These are phyloP conservation scores for Hansfordia pulvinata DNA, from an alignment of 2,329 filamentous ascomycete species.

Conservation along the genomic window DNA sequence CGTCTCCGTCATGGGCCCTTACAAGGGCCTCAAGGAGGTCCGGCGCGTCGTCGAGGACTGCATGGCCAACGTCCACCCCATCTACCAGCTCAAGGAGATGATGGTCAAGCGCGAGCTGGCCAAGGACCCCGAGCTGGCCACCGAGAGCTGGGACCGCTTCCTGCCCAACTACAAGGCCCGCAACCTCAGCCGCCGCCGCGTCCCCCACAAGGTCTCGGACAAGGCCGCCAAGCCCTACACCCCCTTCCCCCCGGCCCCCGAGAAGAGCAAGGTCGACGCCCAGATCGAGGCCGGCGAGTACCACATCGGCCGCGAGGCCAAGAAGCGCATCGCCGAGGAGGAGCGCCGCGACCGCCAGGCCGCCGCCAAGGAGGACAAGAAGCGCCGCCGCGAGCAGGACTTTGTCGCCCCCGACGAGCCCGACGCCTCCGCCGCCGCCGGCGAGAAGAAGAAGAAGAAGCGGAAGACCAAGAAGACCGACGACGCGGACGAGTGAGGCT, in stretches of 20 bases:
- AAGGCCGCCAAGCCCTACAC: constrained; percentile 93
- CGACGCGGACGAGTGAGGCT: constrained; percentile 6
- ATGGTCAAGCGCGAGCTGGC: constrained; percentile 88
- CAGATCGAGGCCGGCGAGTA: constrained; percentile 98
- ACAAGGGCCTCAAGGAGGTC: constrained; percentile 86
- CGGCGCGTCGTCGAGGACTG: constrained; percentile 84
- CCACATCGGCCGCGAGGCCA: constrained; percentile 85
- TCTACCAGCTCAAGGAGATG: constrained; percentile 64
- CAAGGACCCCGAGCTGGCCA: constrained; percentile 74
- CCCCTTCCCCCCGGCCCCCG: constrained; percentile 88
- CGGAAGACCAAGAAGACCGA: constrained; percentile 39
- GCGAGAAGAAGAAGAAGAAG: constrained; percentile 47
- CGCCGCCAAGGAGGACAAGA: constrained; percentile 77
- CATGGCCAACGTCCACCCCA: constrained; percentile 94
- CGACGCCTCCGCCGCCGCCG: no score
- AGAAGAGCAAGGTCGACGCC: constrained; percentile 97
- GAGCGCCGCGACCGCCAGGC: constrained; percentile 75
- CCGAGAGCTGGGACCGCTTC: constrained; percentile 92
- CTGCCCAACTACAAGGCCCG: constrained; percentile 95
- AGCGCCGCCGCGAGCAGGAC: constrained; percentile 70
- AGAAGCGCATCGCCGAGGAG: constrained; percentile 69
- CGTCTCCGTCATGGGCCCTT: constrained; percentile 81
- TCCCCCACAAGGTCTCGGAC: constrained; percentile 77
- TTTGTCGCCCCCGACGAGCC: constrained; percentile 79
- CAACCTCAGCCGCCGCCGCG: constrained; percentile 69